Evolutionary conservation across 805 yeast species (phyloP), one percentile per base, ranked within the genome.

Genomic region (Kazachstania bromeliacearum): DNA sequence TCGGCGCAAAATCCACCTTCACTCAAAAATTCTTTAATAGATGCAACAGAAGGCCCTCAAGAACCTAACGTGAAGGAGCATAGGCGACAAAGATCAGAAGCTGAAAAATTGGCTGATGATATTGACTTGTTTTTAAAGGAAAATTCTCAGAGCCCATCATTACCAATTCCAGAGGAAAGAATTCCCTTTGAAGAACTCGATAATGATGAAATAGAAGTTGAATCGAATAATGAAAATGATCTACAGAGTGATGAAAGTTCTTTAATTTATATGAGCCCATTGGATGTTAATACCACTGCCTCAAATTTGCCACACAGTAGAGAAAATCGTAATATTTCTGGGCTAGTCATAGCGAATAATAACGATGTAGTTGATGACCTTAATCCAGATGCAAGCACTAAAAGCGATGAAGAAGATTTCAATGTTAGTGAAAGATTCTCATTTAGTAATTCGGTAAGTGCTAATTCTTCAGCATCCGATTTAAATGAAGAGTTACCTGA

Each of bases 61-160:
- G n/a, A 29, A 4, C 7, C 15, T 3, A 12, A 12, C 19, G 7
- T 4, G 7, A 32, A 13, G 15, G 31, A 33, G 12, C 62, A 57
- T 34, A 38, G 45, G 30, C 46, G 59, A 21, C 55, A 57, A 34
- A 40, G 48, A 26, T 58, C 63, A 4, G 55, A 58, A 28, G 56
- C 60, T 12, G 63, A 59, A 36, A 51, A 51, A 28, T 40, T 57
- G 16, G 54, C 53, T 7, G 63, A 57, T 18, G 61, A 59, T 31
- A 44, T 59, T 16, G 63, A 58, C 15, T 38, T 41, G 8, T 58
- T 42, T 35, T 45, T 53, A 2, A 40, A 38, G 9, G 46, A 30
- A 22, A 27, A 33, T 17, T 32, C 48, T 7, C 21, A n/a, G 15
- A 9, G 17, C 14, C 18, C 19, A 14, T 19, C 13, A 21, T 8